phyloP scores from a whole-genome alignment of 768 basidiomycete genomes.

The Vishniacozyma victoriae region DNA sequence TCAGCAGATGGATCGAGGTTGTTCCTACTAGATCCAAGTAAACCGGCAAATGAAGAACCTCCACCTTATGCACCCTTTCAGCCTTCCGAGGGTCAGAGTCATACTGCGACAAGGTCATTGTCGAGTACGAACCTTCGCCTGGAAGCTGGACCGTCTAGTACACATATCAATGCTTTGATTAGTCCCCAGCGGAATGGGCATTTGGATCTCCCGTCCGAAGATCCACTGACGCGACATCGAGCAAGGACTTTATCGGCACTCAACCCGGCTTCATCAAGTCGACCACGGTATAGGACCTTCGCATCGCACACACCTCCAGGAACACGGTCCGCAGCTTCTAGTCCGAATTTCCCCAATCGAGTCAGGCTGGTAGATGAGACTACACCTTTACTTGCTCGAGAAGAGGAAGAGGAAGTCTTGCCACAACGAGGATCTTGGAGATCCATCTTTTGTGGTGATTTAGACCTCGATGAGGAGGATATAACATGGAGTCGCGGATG shows the following conservation, averaged over 20 bases:
- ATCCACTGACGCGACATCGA: slow-evolving; percentile 13
- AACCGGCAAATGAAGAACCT: slow-evolving; percentile 23
- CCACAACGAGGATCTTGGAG: slow-evolving; percentile 17
- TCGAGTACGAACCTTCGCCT: neutral
- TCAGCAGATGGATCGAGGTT: slow-evolving; percentile 42
- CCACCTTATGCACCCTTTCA: slow-evolving; percentile 35
- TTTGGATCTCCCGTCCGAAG: no score
- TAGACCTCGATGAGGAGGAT: slow-evolving; percentile 18
- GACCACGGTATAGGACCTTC: slow-evolving; percentile 8
- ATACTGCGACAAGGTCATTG: neutral
- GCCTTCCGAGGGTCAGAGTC: neutral
- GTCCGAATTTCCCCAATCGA: no score
- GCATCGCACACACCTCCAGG: neutral
- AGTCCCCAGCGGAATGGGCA: neutral
- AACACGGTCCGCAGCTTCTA: no score
- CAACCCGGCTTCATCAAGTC: neutral
- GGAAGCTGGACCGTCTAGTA: neutral
- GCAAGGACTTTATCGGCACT: slow-evolving; percentile 21
- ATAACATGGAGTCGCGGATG: slow-evolving; percentile 20
- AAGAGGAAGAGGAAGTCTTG: neutral
- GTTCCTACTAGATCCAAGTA: slow-evolving; percentile 35
- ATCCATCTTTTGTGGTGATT: slow-evolving; percentile 32
- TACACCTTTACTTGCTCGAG: slow-evolving; percentile 14
- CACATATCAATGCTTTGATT: slow-evolving; percentile 1
- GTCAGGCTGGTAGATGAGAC: slow-evolving; percentile 10